Conservation (phyloP, 1,284 basidiomycete genomes). For the Trametes sp. region DNA sequence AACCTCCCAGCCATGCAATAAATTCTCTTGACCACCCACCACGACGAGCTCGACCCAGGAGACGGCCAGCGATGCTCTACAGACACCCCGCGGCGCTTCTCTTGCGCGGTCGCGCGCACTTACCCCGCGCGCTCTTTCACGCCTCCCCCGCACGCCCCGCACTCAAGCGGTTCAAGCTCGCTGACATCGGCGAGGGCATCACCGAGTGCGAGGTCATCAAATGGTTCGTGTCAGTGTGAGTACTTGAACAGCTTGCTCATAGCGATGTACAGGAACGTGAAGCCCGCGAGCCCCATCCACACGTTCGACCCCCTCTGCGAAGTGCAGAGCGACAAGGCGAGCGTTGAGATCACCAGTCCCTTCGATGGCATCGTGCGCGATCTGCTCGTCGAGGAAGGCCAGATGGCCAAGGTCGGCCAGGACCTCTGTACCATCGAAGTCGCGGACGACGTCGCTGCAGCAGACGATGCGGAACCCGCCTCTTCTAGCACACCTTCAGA, state of each 20-base stretch:
- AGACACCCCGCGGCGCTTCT: conserved; percentile 16
- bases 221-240: conserved; percentile 81
- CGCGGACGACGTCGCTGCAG: conserved; percentile 56
- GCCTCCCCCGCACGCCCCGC: conserved; percentile 54
- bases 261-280: conserved; percentile 58
- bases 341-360: conserved; percentile 93
- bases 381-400: conserved; percentile 82
- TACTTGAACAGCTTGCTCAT: too few species aligned
- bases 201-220: conserved; percentile 91
- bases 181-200: conserved; percentile 94
- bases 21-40: conserved; percentile 12
- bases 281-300: conserved; percentile 64
- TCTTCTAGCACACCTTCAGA: conserved; percentile 1
- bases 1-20: conserved; percentile 13
- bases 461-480: conserved; percentile 19
- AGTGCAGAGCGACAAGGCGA: conserved; percentile 95
- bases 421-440: conserved; percentile 87
- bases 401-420: conserved; percentile 88
- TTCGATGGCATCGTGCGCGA: conserved; percentile 82
- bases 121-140: conserved; percentile 50
- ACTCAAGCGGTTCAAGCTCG: conserved; percentile 84
- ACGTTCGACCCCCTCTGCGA: conserved; percentile 92
- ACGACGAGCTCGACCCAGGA: conserved; percentile 7
- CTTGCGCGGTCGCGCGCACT: not conserved
- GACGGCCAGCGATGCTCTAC: conserved; percentile 17